Conservation (phyloP, 2,329 filamentous ascomycete species). For the Microsporum audouinii region DNA sequence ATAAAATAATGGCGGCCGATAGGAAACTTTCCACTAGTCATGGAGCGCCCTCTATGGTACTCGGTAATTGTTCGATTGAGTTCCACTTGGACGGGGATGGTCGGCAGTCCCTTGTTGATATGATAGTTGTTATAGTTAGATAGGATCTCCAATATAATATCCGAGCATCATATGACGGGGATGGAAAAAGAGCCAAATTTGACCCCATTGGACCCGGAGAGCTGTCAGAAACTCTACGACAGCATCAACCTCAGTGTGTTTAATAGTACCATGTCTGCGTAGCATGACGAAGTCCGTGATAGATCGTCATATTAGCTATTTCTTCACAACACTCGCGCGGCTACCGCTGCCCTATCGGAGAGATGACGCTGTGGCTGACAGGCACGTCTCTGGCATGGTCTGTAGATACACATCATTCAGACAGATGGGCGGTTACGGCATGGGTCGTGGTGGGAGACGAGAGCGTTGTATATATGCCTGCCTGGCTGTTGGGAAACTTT, state of each 20-base stretch:
- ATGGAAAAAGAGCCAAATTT: not conserved
- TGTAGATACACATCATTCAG: not conserved
- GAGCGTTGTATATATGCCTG: no score
- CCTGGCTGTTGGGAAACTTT: no score
- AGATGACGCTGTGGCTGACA: not conserved
- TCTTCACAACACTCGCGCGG: not conserved
- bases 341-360: not conserved
- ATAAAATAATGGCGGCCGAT: not conserved
- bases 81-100: not conserved
- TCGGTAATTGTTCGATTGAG: not conserved
- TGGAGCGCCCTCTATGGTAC: not conserved
- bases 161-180: constrained; percentile 3
- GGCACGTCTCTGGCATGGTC: not conserved
- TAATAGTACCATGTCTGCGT: not conserved
- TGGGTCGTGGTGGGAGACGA: no score
- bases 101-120: not conserved
- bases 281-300: not conserved
- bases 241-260: not conserved
- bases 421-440: not conserved
- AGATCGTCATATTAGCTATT: not conserved
- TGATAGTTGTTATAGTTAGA: not conserved
- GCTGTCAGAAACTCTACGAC: not conserved
- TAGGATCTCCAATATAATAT: not conserved
- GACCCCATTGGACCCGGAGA: not conserved
- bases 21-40: not conserved